Base-by-base conservation (phyloP, 148 eudicot genomes). In the Camellia granthamiana region DNA sequence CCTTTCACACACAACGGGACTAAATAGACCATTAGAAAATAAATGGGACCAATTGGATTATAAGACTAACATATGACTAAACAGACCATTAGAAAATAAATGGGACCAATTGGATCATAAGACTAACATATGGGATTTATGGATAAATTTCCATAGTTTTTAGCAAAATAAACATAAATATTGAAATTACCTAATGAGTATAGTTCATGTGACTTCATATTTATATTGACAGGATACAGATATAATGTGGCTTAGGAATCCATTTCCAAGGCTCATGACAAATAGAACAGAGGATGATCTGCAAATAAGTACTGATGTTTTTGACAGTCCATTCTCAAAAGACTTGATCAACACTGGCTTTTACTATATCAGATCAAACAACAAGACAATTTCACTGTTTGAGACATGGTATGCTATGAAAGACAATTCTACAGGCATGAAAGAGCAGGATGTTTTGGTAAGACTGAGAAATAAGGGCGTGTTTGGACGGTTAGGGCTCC, bases 211-310 rank as follows among this genome's bases (percentile, higher is more conserved):
- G 49, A 18, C 54, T 69, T 18, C 54, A 46, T 6, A 44, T 58
- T 12, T 3, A 30, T 43, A 6, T 54, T 52, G 66, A 16, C 85
- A 89, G 92, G 92, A 89, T 21, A 78, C 86, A 0, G 92, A 89
- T 21, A 84, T 89, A 16, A 60, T 89, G 78, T 89, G 92, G 92
- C 58, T 89, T 52, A 84, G 92, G 61, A 87, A 89, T 18, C 90
- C 92, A 4, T 89, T 87, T 15, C 73, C 81, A 6, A 63, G 88
- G 47, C 79, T 89, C 21, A 79, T 47, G 41, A 64, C 70, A 42
- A 73, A 85, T 52, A 75, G 42, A 23, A 30, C 61, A 9, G 52
- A 63, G 1, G 18, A 75, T 7, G 90, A 89, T 63, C 71, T 89
- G 12, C 88, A 82, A 43, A 80, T 89, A n/a, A 89, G 92, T 63